These are phyloP conservation scores for Boeremia lycopersici DNA, from an alignment of 2,329 filamentous ascomycete genomes.

Conservation along the genomic window DNA sequence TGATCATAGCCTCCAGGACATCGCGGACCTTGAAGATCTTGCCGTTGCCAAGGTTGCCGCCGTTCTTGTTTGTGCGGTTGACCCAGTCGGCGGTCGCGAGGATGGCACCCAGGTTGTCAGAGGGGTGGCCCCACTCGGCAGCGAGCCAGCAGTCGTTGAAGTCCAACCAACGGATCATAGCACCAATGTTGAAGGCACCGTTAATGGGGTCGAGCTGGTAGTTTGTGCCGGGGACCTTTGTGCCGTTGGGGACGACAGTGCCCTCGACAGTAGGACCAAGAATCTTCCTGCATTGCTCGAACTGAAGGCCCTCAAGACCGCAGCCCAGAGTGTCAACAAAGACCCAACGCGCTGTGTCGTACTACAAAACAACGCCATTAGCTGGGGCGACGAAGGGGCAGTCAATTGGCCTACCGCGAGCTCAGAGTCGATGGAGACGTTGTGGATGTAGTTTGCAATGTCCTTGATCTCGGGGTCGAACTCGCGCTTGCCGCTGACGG, in stretches of 20 bases:
- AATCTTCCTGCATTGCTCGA: conserved; percentile 94
- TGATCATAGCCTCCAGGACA: conserved; percentile 96
- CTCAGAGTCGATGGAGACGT: conserved; percentile 87
- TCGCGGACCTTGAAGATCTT: conserved; percentile 89
- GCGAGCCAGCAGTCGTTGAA: conserved; percentile 99
- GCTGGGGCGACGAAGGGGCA: conserved; percentile 4
- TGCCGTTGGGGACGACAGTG: conserved; percentile 88
- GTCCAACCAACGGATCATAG: conserved; percentile 98
- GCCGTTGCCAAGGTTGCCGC: conserved; percentile 71
- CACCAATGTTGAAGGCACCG: conserved; percentile 97
- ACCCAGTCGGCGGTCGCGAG: conserved; percentile 97
- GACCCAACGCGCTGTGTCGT: conserved; percentile 94
- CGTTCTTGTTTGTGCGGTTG: conserved; percentile 88
- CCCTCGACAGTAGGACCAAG: conserved; percentile 90
- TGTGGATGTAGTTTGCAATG: conserved; percentile 93
- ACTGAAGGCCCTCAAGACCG: conserved; percentile 91
- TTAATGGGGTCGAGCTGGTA: conserved; percentile 96
- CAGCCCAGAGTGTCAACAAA: conserved; percentile 97
- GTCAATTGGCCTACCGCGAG: conserved; percentile 72
- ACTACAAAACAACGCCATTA: conserved; percentile 58
- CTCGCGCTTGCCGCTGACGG: conserved; percentile 50
- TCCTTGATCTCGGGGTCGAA: conserved; percentile 95
- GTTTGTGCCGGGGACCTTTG: conserved; percentile 86
- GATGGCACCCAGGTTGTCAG: conserved; percentile 96
- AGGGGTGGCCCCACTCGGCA: conserved; percentile 98